Conservation (phyloP, 2,329 filamentous ascomycete species). For the Emmonsiellopsis sp. region DNA sequence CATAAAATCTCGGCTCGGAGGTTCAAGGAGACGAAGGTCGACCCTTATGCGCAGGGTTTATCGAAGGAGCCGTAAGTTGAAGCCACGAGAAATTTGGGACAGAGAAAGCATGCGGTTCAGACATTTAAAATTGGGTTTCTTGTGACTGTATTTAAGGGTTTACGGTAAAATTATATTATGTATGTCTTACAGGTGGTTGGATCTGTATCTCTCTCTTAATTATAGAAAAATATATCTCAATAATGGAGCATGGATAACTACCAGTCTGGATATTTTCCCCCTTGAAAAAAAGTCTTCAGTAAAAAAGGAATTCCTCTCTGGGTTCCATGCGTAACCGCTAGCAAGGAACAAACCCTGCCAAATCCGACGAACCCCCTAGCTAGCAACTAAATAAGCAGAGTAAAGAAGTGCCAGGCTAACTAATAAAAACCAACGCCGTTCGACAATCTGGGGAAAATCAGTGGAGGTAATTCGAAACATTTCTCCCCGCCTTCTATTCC, state of each 20-base stretch:
- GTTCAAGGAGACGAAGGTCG: slow-evolving; percentile 26
- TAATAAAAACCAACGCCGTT: background rate
- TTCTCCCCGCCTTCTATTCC: background rate
- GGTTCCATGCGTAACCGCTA: no score
- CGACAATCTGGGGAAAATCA: background rate
- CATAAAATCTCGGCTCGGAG: slow-evolving; percentile 28
- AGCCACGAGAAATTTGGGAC: background rate
- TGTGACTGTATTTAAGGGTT: background rate
- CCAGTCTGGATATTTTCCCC: background rate
- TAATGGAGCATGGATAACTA: background rate
- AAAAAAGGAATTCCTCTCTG: background rate
- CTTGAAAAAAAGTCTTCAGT: background rate
- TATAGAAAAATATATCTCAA: background rate
- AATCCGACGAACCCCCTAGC: no score
- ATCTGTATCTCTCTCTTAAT: no score
- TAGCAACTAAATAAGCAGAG: no score
- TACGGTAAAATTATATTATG: background rate
- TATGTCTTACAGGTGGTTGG: no score
- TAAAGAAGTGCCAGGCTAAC: background rate
- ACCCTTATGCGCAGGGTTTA: slow-evolving; percentile 20
- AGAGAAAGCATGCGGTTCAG: background rate
- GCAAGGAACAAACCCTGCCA: no score
- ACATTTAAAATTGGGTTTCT: background rate
- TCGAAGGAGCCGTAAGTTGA: background rate
- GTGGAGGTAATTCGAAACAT: background rate